Conservation (phyloP, 345 rosid species). For the Linum usitatissimum region DNA sequence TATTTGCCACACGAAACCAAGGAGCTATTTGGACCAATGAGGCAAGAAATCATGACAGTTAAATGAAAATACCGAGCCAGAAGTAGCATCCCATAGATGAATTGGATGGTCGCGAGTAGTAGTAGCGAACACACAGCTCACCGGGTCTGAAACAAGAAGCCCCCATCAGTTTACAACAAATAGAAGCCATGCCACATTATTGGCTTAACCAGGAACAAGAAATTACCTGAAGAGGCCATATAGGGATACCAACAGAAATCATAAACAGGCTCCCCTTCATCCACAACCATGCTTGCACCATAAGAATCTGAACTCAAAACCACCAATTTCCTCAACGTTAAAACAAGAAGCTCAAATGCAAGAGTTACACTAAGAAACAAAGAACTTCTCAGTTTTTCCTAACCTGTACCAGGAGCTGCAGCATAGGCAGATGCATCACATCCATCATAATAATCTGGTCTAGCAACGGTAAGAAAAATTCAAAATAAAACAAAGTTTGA, state of each 20-base stretch:
- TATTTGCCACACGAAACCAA: background rate
- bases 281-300: slow-evolving; percentile 48
- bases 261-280: slow-evolving; percentile 83
- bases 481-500: background rate
- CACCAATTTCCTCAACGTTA: slow-evolving; percentile 2
- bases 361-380: background rate
- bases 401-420: slow-evolving; percentile 33
- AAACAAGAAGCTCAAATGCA: background rate
- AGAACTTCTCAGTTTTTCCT: background rate
- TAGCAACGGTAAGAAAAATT: slow-evolving; percentile 17
- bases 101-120: slow-evolving; percentile 92
- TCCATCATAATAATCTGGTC: slow-evolving; percentile 36
- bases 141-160: slow-evolving; percentile 48
- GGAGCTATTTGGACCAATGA: background rate
- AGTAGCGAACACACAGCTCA: slow-evolving; percentile 78
- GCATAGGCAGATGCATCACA: slow-evolving; percentile 15
- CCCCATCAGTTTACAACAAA: slow-evolving; percentile 10
- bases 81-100: slow-evolving; percentile 92
- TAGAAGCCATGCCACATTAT: slow-evolving; percentile 2
- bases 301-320: slow-evolving; percentile 52
- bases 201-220: background rate
- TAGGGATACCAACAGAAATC: slow-evolving; percentile 96
- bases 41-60: background rate
- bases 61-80: slow-evolving; percentile 56
- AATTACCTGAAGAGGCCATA: slow-evolving; percentile 76